Evolutionary conservation across 768 basidiomycete genomes (phyloP), one percentile per base, ranked within the genome.

Genomic region (Pulveroboletus sp.): DNA sequence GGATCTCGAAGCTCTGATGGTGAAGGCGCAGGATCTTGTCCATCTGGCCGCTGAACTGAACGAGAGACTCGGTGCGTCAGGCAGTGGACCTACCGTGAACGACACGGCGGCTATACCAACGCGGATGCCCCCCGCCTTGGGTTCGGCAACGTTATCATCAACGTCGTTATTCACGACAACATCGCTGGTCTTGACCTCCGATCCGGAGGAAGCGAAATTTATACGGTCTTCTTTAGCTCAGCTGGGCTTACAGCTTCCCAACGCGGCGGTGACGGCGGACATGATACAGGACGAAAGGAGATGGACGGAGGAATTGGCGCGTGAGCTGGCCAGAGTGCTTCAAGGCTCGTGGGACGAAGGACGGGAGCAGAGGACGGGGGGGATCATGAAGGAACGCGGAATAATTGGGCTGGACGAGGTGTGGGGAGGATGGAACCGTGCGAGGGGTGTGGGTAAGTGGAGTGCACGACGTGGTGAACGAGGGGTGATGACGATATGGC

Each of bases 341-440:
- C 83, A 79, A 50, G 79, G 80, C 3, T 59, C 62, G 4, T 28
- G 41, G 26, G 51, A 66, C 8, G 66, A 57, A 39, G 37, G 38
- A 1, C 28, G 47, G 0, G 57, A 51, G 10, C 55, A 43, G 40
- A 56, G 44, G 46, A 50, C 43, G 47, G 70, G 70, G 1, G 86
- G 89, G 1, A 75, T 94, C 60, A 90, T 94, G 89, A 76, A 76
- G 49, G 74, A 77, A 3, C 79, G 90, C 27, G 92, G 90, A 1
- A 79, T 95, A 31, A 78, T 96, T 35, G 89, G 86, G 0, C 69
- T 96, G 26, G 93, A 97, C 62, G 93, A 95, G 68, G 88, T 88
- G 0, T 97, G 93, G 93, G 90, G 90, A 26, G 83, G 87, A 2
- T 96, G 93, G 93, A 95, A 94, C 63, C 83, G 93, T 50, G 93